Evolutionary conservation across 352 stramenopile genomes (phyloP).

Genomic region (Globisporangium solare): DNA sequence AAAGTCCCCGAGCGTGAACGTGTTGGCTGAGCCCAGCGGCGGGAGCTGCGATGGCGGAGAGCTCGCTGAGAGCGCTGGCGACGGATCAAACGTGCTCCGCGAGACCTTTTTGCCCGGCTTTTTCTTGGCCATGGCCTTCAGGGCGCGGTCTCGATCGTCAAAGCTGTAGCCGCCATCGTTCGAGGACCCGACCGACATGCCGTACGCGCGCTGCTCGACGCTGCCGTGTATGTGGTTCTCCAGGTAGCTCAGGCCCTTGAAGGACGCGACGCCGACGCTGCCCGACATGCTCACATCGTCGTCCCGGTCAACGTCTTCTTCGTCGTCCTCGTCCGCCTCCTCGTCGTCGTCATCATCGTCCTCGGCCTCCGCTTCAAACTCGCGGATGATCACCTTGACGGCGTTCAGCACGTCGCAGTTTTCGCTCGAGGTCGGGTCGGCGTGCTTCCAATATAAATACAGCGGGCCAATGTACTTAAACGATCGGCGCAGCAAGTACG

Average conservation of each 20-base stretch:
- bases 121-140: constrained; percentile 14
- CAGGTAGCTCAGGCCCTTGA: constrained; percentile 51
- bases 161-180: constrained; percentile 39
- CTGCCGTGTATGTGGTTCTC: constrained; percentile 24
- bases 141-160: constrained; percentile 25
- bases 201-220: constrained; percentile 24
- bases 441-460: constrained; percentile 94
- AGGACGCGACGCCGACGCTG: constrained; percentile 38
- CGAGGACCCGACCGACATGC: constrained; percentile 55
- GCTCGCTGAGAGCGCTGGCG: constrained; percentile 58
- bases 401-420: constrained; percentile 59
- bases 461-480: constrained; percentile 91
- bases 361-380: constrained; percentile 51
- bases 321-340: constrained; percentile 36
- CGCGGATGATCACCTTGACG: constrained; percentile 57
- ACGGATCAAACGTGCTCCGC: constrained; percentile 55
- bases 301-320: constrained; percentile 27
- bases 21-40: constrained; percentile 38
- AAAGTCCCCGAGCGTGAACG: constrained; percentile 60
- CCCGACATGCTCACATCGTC: constrained; percentile 52
- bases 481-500: constrained; percentile 92
- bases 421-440: constrained; percentile 67
- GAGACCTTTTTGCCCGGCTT: constrained; percentile 18
- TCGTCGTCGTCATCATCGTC: constrained; percentile 27
- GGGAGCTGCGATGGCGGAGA: constrained; percentile 64